Percentiles rank a stretch among this genome's conserved stretches.
Evolutionary conservation across 192 early-diverging fungal genomes (phyloP).

Genomic region (Backusella australiensis): DNA sequence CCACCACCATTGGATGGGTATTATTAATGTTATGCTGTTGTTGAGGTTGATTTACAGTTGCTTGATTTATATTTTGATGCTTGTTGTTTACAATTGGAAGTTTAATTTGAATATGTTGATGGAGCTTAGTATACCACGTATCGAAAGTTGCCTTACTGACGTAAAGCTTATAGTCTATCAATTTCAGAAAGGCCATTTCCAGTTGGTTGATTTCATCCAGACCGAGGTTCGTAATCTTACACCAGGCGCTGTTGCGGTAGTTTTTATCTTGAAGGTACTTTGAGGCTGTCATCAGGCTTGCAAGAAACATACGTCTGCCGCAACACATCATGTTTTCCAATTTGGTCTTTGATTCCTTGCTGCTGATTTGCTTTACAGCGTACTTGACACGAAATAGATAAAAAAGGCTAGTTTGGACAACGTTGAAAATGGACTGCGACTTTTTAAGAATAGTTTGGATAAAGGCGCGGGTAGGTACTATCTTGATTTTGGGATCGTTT

Average conservation of each 20-base stretch:
- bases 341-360: neutral
- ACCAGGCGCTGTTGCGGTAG: constrained; percentile 84
- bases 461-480: constrained; percentile 55
- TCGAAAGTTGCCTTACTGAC: constrained; percentile 57
- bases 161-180: constrained; percentile 76
- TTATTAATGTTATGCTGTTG: neutral
- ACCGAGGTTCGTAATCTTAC: constrained; percentile 76
- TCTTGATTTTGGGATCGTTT: constrained; percentile 33
- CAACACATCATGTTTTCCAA: constrained; percentile 55
- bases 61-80: neutral
- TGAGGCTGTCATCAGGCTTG: constrained; percentile 78
- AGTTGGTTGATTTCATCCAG: constrained; percentile 77
- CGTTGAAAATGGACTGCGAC: constrained; percentile 66
- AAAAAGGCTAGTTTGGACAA: constrained; percentile 67
- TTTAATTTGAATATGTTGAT: constrained; percentile 16
- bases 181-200: constrained; percentile 76
- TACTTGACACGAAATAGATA: constrained; percentile 61
- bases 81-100: neutral
- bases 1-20: neutral
- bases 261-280: constrained; percentile 85
- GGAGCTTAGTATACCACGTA: constrained; percentile 55
- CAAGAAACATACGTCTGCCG: constrained; percentile 83
- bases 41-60: neutral
- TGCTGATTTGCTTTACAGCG: constrained; percentile 34
- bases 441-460: constrained; percentile 66